Base-by-base conservation (phyloP, 1,284 basidiomycete species). In the Ustilago bromivora region DNA sequence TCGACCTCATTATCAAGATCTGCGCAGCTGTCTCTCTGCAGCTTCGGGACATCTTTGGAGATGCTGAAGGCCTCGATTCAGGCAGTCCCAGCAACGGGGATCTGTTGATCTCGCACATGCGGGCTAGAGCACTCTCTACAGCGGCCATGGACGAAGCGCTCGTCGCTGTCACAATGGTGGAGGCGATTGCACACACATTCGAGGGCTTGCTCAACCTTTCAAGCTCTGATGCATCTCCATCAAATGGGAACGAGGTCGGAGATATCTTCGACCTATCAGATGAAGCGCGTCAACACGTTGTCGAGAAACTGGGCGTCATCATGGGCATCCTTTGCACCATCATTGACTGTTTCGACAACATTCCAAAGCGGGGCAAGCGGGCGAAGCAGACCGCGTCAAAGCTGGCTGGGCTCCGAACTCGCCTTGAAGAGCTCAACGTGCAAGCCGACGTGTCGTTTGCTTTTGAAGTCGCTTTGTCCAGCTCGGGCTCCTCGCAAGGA, bases 371-470 rank as follows among this genome's bases (percentile, higher is more conserved):
- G 6, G 69, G 69, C 2, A 55, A 32, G 34, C 49, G 63, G 28
- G 34, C 54, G 0, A 7, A 23, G 3, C 35, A 52, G 2, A 32
- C 66, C 2, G 17, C 43, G 8, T n/a, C 17, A 7, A n/a, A 2
- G 10, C 7, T 13, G 9, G 0, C n/a, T 56, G 55, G 31, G 57
- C 13, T 62, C 23, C 36, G 49, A 17, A 40, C 19, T 9, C 55
- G 49, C 4, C 34, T 71, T 10, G 56, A 71, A 19, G 55, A 38
- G 17, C 43, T 61, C 13, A 40, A 46, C 6, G 52, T 71, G 11
- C 63, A 56, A 15, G 43, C 69, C 11, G 69, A 71, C n/a, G 56
- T 66, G 3, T 62, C 59, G 0, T 71, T 71, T 13, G 63, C 69
- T 10, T 51, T 71, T 28, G 69, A 71, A 13, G n/a, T 61, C 6